These are phyloP conservation scores for Starmerella apicola DNA, from an alignment of 805 yeast genomes.

Conservation along the genomic window DNA sequence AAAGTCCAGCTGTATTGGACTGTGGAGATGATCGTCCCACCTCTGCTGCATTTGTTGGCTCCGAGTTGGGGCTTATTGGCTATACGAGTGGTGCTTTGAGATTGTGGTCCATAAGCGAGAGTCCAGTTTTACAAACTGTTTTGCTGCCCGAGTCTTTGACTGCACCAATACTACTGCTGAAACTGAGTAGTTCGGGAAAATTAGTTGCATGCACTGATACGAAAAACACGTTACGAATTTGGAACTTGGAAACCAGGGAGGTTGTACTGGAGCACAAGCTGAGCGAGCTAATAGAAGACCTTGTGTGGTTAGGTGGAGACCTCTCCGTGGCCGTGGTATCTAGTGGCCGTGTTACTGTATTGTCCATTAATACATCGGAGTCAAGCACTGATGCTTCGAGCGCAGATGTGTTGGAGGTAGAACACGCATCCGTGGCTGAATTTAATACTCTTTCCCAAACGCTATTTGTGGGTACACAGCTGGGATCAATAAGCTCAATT, in stretches of 20 bases:
- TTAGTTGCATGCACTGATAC: conserved; percentile 3
- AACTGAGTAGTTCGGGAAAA: conserved; percentile 3
- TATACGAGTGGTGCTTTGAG: conserved; percentile 9
- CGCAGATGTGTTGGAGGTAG: neutral
- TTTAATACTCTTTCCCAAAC: neutral
- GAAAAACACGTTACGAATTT: conserved; percentile 4
- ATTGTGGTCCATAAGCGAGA: conserved; percentile 3
- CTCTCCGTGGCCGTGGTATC: conserved; percentile 5
- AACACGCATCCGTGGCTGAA: neutral
- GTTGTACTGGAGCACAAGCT: neutral
- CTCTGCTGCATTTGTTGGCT: neutral
- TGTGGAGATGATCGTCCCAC: neutral
- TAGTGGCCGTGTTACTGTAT: conserved; percentile 1
- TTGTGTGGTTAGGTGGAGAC: conserved; percentile 8
- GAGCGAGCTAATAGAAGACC: conserved; percentile 4
- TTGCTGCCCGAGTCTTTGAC: conserved; percentile 2
- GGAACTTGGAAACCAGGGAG: conserved; percentile 8
- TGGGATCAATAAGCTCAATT: conserved; percentile 46
- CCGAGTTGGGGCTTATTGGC: conserved; percentile 7
- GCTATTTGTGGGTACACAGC: neutral
- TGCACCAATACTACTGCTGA: conserved; percentile 2
- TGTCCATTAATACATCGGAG: too few relatives aligned
- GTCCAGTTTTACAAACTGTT: conserved; percentile 7
- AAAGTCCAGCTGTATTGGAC: neutral
- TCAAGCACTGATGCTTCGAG: neutral